phyloP scores from a whole-genome alignment of 108 stramenopile species.

The Fistulifera pelliculosa region DNA sequence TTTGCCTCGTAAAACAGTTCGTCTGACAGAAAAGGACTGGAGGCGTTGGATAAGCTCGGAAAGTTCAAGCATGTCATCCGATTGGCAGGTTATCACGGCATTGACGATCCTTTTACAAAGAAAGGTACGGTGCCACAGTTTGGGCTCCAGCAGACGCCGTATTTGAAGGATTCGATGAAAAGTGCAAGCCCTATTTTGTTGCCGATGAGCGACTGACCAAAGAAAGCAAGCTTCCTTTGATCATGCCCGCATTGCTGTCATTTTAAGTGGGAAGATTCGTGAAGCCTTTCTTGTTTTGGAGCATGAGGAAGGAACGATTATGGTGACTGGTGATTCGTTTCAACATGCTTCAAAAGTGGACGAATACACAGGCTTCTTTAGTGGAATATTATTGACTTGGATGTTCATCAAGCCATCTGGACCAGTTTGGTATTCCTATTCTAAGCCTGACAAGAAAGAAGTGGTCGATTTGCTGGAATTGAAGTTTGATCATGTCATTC shows the following conservation, averaged over 20 bases:
- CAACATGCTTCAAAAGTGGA: neutral
- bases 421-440: too few relatives aligned
- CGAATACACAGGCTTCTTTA: neutral
- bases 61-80: slow-evolving; percentile 12
- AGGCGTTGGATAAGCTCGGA: slow-evolving; percentile 6
- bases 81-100: slow-evolving; percentile 10
- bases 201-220: neutral
- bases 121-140: neutral
- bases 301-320: neutral
- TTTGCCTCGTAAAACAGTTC: slow-evolving; percentile 11
- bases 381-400: neutral
- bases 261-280: neutral
- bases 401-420: too few relatives aligned
- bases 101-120: slow-evolving; percentile 15
- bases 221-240: neutral
- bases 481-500: slow-evolving; percentile 1
- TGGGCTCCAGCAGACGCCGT: neutral
- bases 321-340: neutral
- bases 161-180: too few relatives aligned
- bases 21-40: slow-evolving; percentile 7
- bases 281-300: slow-evolving; percentile 1
- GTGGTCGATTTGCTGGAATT: neutral
- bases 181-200: neutral
- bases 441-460: neutral
- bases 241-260: slow-evolving; percentile 1